Percentiles rank a stretch among this genome's conserved stretches.
These are phyloP conservation scores for Clarireedia homoeocarpa DNA, from an alignment of 2,329 filamentous ascomycete genomes.

Conservation along the genomic window DNA sequence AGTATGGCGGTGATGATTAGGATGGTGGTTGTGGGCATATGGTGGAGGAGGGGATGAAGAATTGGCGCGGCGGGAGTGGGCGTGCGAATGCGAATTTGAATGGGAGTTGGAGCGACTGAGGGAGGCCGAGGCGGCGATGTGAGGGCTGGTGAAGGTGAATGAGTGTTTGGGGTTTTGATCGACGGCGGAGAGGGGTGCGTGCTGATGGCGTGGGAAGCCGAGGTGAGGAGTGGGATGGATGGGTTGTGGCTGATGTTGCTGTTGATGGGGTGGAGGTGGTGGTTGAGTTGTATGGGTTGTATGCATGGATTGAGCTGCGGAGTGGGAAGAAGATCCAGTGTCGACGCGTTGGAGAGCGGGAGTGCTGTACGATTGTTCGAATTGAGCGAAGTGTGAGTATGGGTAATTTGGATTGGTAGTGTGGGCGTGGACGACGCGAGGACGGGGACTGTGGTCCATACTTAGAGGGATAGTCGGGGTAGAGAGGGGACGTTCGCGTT, in stretches of 20 bases:
- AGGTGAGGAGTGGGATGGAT: not conserved
- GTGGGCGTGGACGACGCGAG: not conserved
- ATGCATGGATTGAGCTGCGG: not conserved
- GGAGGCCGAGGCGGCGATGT: not conserved
- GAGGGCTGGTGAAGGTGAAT: constrained; percentile 3
- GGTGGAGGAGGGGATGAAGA: not conserved
- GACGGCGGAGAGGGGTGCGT: not conserved
- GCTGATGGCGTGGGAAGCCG: not conserved
- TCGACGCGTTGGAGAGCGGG: constrained; percentile 2
- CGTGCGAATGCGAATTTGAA: not conserved
- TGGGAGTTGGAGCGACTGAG: not conserved
- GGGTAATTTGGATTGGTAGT: constrained; percentile 1
- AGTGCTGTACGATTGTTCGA: constrained; percentile 5
- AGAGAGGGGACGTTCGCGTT: constrained; percentile 5
- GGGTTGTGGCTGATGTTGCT: not conserved
- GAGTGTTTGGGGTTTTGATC: constrained; percentile 7
- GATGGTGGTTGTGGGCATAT: not conserved
- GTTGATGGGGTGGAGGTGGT: not conserved
- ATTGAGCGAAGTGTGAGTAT: constrained; percentile 8
- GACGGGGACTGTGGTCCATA: not conserved
- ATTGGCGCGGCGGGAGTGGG: not conserved
- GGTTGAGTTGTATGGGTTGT: not conserved
- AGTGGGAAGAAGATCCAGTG: constrained; percentile 2
- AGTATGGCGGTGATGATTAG: not conserved
- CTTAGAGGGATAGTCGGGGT: not conserved